These are phyloP conservation scores for Boletus mariae DNA, from an alignment of 1,284 basidiomycete genomes.

Conservation along the genomic window DNA sequence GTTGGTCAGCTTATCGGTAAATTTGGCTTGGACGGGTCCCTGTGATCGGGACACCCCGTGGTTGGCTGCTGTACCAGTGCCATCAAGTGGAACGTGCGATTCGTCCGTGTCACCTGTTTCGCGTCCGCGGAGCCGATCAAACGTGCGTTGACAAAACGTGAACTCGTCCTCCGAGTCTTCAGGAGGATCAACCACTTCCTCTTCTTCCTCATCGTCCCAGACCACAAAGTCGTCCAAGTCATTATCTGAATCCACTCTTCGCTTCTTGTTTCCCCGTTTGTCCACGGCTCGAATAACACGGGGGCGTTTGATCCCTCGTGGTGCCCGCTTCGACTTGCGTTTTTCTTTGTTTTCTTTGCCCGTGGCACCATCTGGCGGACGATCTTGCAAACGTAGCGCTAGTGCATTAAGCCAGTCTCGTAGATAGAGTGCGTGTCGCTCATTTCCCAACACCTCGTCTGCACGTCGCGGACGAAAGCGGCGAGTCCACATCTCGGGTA, in stretches of 20 bases:
- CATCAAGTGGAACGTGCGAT: constrained; percentile 18
- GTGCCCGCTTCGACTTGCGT: constrained; percentile 26
- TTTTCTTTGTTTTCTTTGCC: constrained; percentile 17
- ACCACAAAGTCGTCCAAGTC: constrained; percentile 51
- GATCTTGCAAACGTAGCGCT: constrained; percentile 52
- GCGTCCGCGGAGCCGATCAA: constrained; percentile 14
- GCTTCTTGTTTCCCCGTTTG: constrained; percentile 45
- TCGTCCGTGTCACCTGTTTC: constrained; percentile 3
- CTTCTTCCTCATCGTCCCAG: constrained; percentile 42
- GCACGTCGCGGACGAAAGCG: constrained; percentile 75
- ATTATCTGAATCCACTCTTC: constrained; percentile 50
- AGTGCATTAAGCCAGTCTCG: constrained; percentile 79
- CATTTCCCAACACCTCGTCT: constrained; percentile 80
- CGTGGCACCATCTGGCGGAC: constrained; percentile 4
- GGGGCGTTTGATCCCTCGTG: constrained; percentile 45
- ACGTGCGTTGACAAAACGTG: constrained; percentile 26
- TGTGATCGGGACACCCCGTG: constrained; percentile 5
- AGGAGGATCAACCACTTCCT: constrained; percentile 32
- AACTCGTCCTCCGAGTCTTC: constrained; percentile 36
- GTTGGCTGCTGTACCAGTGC: constrained; percentile 12
- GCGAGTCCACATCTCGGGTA: constrained; percentile 63
- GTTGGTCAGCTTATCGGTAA: constrained; percentile 64
- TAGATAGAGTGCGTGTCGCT: constrained; percentile 68
- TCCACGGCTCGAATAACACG: constrained; percentile 50
- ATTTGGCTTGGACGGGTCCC: constrained; percentile 22